Evolutionary conservation across 495 filamentous ascomycete genomes (phyloP).

Genomic region (Bacidia rubella): DNA sequence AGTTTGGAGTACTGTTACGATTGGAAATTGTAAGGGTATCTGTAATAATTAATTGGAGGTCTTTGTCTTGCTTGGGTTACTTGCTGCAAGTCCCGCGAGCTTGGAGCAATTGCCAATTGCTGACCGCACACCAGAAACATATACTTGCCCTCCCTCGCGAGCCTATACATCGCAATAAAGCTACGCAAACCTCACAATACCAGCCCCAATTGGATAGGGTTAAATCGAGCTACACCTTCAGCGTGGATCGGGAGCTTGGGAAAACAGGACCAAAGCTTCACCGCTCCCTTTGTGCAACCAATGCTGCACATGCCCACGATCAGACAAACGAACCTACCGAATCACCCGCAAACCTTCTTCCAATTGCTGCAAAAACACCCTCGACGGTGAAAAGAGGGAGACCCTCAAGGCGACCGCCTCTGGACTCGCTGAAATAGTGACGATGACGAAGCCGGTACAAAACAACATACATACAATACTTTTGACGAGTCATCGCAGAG

Average conservation of each 20-base stretch:
- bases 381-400: not conserved
- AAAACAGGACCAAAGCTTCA: not conserved
- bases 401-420: not conserved
- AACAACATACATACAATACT: not conserved
- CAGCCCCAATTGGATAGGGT: too few relatives aligned
- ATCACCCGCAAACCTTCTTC: too few relatives aligned
- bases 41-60: slow-evolving; percentile 7
- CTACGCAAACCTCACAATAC: too few relatives aligned
- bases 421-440: not conserved
- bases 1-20: not conserved
- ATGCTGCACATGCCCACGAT: not conserved
- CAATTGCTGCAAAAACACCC: too few relatives aligned
- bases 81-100: not conserved
- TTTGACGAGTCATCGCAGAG: slow-evolving; percentile 3
- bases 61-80: slow-evolving; percentile 1
- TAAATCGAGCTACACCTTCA: too few relatives aligned
- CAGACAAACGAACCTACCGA: not conserved
- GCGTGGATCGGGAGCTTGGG: not conserved
- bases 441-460: not conserved
- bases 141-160: not conserved
- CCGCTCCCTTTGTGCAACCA: not conserved
- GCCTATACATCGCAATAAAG: not conserved
- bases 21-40: not conserved
- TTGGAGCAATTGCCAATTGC: not conserved
- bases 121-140: not conserved